Evolutionary conservation across 192 early-diverging fungal species (phyloP).

Genomic region (Coemansia sp.): DNA sequence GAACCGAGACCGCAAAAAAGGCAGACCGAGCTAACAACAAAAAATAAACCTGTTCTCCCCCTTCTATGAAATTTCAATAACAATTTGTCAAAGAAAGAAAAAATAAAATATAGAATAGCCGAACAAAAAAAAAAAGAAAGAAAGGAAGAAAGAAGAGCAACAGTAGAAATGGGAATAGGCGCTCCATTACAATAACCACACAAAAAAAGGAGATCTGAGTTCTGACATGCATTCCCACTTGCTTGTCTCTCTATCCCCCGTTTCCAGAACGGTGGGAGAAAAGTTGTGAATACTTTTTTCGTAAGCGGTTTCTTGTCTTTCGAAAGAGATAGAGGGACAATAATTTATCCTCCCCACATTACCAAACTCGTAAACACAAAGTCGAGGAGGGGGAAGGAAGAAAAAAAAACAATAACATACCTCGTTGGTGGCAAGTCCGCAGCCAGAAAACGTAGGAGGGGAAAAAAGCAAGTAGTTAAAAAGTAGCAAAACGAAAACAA

Average conservation of each 20-base stretch:
- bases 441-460: background rate
- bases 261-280: background rate
- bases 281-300: background rate
- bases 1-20: background rate
- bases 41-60: background rate
- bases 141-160: background rate
- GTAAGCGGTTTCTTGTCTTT: too few relatives aligned
- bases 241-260: background rate
- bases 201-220: background rate
- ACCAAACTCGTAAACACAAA: background rate
- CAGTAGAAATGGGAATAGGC: background rate
- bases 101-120: background rate
- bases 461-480: background rate
- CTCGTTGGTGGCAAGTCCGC: background rate
- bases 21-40: background rate
- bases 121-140: background rate
- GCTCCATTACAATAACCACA: background rate
- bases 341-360: background rate
- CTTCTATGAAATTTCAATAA: constrained; percentile 3
- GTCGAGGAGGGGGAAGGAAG: background rate
- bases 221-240: background rate
- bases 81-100: background rate
- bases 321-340: background rate
- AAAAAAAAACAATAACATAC: background rate
- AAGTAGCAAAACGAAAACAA: background rate